Conservation (phyloP, 2,329 filamentous ascomycete genomes). For the Aspergillus sp. region DNA sequence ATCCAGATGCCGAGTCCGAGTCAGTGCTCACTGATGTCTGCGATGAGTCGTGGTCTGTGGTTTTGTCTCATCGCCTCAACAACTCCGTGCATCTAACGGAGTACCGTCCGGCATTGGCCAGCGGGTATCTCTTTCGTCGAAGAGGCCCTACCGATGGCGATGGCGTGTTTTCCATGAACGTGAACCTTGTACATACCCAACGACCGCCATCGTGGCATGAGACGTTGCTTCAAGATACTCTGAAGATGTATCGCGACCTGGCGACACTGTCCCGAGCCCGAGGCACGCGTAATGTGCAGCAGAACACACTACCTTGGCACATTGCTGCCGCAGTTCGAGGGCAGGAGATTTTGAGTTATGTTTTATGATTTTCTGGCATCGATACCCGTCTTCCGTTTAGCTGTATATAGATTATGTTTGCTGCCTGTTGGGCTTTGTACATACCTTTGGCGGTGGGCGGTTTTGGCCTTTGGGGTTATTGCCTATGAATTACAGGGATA, state of each 20-base stretch:
- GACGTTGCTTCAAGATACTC: slow-evolving; percentile 30
- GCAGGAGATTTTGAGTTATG: slow-evolving; percentile 33
- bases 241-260: slow-evolving; percentile 38
- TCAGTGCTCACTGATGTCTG: slow-evolving; percentile 47
- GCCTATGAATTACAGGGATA: too few relatives aligned
- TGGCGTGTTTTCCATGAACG: slow-evolving; percentile 30
- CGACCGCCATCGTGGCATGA: slow-evolving; percentile 22
- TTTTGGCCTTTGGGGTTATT: too few relatives aligned
- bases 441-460: too few relatives aligned
- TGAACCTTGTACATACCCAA: slow-evolving; percentile 34
- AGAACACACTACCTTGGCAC: slow-evolving; percentile 40
- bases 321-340: slow-evolving; percentile 36
- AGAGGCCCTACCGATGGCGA: slow-evolving; percentile 33
- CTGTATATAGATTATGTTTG: too few relatives aligned
- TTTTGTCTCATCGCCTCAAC: slow-evolving; percentile 43
- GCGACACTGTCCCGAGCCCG: slow-evolving; percentile 33
- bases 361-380: slow-evolving; percentile 22
- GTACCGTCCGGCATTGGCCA: slow-evolving; percentile 35
- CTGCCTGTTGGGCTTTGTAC: too few relatives aligned
- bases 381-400: neutral
- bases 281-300: slow-evolving; percentile 32
- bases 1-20: slow-evolving; percentile 43
- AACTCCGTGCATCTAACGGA: slow-evolving; percentile 33
- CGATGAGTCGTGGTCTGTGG: slow-evolving; percentile 52
- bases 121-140: slow-evolving; percentile 39